phyloP scores from a whole-genome alignment of 805 yeast species.

The Wickerhamomyces chambardii region DNA sequence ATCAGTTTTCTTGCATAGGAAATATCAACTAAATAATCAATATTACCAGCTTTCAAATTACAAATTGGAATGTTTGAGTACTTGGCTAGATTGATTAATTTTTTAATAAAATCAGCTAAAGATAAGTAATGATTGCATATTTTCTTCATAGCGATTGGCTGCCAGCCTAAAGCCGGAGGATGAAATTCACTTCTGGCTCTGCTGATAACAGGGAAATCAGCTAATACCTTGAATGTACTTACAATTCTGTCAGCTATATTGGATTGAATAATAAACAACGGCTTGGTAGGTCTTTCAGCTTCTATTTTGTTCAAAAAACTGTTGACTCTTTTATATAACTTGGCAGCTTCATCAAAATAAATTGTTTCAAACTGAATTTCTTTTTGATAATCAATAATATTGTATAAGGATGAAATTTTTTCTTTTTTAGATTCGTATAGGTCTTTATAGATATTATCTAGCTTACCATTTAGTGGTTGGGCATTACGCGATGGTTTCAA shows the following conservation, averaged over 20 bases:
- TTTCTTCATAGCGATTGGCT: constrained; percentile 51
- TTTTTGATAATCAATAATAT: constrained; percentile 43
- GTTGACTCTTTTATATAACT: constrained; percentile 51
- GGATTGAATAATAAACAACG: constrained; percentile 67
- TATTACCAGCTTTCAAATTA: constrained; percentile 70
- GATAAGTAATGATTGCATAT: constrained; percentile 65
- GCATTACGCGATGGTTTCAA: constrained; percentile 65
- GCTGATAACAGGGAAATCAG: constrained; percentile 54
- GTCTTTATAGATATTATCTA: constrained; percentile 49
- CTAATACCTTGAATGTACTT: constrained; percentile 34
- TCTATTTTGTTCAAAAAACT: constrained; percentile 43
- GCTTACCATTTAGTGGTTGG: constrained; percentile 48
- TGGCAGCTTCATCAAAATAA: constrained; percentile 44
- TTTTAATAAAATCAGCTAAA: constrained; percentile 63
- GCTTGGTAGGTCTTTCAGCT: constrained; percentile 58
- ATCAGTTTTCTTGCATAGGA: constrained; percentile 73
- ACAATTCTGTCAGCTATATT: constrained; percentile 43
- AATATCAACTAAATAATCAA: constrained; percentile 75
- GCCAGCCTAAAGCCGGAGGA: constrained; percentile 80
- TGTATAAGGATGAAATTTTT: constrained; percentile 29
- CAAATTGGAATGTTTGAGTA: constrained; percentile 83
- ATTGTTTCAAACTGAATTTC: constrained; percentile 44
- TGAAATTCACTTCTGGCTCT: constrained; percentile 50
- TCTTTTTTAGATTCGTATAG: constrained; percentile 37
- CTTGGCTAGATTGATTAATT: constrained; percentile 53